Conservation (phyloP, 345 rosid genomes). For the Corymbia maculata region DNA sequence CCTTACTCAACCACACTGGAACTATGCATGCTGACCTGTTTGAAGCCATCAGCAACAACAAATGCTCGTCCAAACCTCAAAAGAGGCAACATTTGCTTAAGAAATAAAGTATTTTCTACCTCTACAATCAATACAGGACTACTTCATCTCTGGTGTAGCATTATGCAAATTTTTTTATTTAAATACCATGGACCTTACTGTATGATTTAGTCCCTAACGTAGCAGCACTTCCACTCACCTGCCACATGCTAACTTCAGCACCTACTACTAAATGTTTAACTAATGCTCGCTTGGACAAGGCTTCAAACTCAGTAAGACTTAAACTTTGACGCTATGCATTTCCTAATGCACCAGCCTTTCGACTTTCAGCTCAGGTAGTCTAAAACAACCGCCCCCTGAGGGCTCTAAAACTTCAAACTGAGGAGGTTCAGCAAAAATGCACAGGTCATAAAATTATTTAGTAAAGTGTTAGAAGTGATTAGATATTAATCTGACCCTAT, state of each 20-base stretch:
- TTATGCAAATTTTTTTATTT: background rate
- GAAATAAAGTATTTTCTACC: background rate
- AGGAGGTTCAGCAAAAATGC: background rate
- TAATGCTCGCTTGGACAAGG: background rate
- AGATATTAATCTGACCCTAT: background rate
- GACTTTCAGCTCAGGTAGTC: background rate
- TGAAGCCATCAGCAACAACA: background rate
- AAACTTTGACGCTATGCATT: background rate
- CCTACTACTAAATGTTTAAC: background rate
- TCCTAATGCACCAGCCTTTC: background rate
- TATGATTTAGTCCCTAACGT: background rate
- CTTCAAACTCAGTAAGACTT: background rate
- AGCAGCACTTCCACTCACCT: background rate
- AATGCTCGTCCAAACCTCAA: background rate
- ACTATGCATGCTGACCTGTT: background rate
- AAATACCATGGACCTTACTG: background rate
- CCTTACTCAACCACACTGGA: background rate
- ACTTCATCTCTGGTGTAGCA: background rate
- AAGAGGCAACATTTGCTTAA: background rate
- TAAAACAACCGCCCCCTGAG: background rate
- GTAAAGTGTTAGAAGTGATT: background rate
- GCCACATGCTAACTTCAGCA: background rate
- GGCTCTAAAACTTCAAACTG: background rate
- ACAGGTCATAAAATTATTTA: background rate
- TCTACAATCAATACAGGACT: background rate